Evolutionary conservation across 257 asterid genomes (phyloP), one percentile per base, ranked within the genome.

Genomic region (Gentiana straminea): DNA sequence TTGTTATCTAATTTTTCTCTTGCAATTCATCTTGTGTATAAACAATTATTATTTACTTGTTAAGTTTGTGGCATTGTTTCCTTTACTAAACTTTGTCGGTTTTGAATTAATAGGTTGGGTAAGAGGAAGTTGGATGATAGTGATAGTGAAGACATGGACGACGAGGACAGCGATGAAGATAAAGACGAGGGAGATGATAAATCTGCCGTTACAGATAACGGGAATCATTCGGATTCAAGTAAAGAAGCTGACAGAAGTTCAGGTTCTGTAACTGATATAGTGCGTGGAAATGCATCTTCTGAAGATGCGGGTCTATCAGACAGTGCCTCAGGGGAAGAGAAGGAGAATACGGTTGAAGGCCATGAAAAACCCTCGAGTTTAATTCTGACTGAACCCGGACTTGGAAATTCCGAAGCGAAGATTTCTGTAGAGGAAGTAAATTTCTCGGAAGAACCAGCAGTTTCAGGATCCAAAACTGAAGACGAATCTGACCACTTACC

Each of bases 81-180:
- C 24, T 15, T 15, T 15, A 15, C 24, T 15, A 33, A 24, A 4
- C 8, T 13, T 32, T 7, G 24, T 45, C 49, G 38, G 32, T 13
- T 35, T 37, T 33, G 52, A 35, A 50, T 68, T 62, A 65, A 52
- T 65, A 89, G 97, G 97, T 32, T 66, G 74, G 95, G 97, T 58
- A 89, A 86, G 86, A 78, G 81, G 68, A 77, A 63, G 69, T 7
- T 83, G 57, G 86, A 60, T 13, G 87, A 77, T 13, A 83, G 87
- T 60, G 97, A 89, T 70, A 78, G 89, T 52, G 97, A 88, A 54
- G 76, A 73, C 39, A 54, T 58, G 55, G 80, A 76, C 48, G 75
- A 68, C 32, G 89, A 79, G 24, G 76, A 69, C 46, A 70, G 70
- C 6, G 81, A 71, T 24, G 66, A 57, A 33, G 81, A 68, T 35